Base-by-base conservation (phyloP, 306 rosid genomes). In the Mimosa bimucronata region DNA sequence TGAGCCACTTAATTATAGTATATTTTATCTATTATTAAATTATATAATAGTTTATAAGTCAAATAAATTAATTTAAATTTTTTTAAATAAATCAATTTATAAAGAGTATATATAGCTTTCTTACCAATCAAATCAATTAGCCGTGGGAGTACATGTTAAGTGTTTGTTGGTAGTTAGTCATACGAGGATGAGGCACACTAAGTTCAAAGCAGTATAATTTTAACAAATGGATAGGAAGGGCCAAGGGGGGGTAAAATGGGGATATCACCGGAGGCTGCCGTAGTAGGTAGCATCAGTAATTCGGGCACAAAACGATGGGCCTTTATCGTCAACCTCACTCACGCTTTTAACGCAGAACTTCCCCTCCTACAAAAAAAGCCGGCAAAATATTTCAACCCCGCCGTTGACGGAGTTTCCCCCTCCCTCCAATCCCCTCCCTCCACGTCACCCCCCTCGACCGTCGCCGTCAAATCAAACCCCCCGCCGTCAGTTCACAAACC, bases 401-500 rank as follows among this genome's bases (percentile, higher is more conserved):
- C 91, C 94, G 94, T 88, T 84, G 87, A 87, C 75, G 75, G 85
- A 72, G 70, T 74, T 46, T 5, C 50, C 67, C 28, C 9, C 34
- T 25, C 42, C 57, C 0, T 9, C 88, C 88, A 87, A 89, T 87
- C 65, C 38, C 0, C 8, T 16, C 9, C 61, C 7, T 81, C 89
- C 90, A 87, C 90, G 92, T 89, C 88, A 79, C 78, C 85, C 78
- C 14, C 0, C 19, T 21, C 74, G 55, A 41, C 55, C 34, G 65
- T 65, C 81, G 89, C 88, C 92, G 91, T 91, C 91, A 82, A 77
- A 60, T 66, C 81, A 79, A 73, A 82, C 79, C 71, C 74, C 83
- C 89, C 73, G 72, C 91, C 92, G 92, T 90, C 94, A 85, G 21
- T 25, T 11, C 65, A 11, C n/a, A 34, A 34, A 58, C 30, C 31